phyloP scores from a whole-genome alignment of 441 rosid species.

The Populus trichocarpa region DNA sequence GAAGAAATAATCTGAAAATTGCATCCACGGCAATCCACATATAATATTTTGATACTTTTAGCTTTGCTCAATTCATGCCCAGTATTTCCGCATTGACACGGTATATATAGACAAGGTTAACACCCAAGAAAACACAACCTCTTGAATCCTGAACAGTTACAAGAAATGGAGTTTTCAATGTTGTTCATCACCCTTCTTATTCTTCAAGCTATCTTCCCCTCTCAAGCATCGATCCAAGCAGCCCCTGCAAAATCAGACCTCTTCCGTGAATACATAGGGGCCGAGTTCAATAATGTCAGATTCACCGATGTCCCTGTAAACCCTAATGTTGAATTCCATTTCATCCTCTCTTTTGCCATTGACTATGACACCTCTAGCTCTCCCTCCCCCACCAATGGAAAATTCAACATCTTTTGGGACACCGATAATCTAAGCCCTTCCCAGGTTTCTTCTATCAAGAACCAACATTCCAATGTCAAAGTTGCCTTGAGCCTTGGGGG shows the following conservation, averaged over 20 bases:
- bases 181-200: background rate
- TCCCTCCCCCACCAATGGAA: slow-evolving; percentile 12
- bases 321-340: slow-evolving; percentile 10
- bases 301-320: slow-evolving; percentile 14
- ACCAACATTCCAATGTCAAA: slow-evolving; percentile 3
- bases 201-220: no score
- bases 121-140: no score
- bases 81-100: background rate
- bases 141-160: background rate
- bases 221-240: no score
- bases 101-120: no score
- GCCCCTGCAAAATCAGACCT: background rate
- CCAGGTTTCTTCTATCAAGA: slow-evolving; percentile 3
- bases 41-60: no score
- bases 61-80: no score
- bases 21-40: background rate
- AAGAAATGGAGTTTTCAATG: slow-evolving; percentile 1
- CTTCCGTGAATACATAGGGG: slow-evolving; percentile 15
- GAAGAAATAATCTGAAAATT: background rate
- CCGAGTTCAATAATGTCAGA: slow-evolving; percentile 10
- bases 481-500: slow-evolving; percentile 14
- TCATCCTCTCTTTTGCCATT: slow-evolving; percentile 13
- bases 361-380: background rate
- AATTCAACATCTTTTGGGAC: slow-evolving; percentile 14
- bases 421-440: background rate